Percentiles rank a stretch among this genome's conserved stretches.
Conservation (phyloP, 164 flowering plant species). For the Tetracentron sinense region DNA sequence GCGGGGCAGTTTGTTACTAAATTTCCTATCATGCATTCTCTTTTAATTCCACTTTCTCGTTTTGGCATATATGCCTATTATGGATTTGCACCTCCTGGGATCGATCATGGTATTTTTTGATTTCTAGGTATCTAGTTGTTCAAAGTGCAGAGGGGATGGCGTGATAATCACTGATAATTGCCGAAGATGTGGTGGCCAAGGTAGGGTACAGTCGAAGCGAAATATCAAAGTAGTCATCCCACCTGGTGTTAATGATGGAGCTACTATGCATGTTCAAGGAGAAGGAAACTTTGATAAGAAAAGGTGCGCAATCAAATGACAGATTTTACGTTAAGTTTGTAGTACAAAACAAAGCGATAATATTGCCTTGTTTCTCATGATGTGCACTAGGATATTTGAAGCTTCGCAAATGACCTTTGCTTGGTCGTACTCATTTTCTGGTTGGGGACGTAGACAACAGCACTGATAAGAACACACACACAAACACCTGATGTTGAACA, state of each 20-base stretch:
- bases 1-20: not conserved
- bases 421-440: not conserved
- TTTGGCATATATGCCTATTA: not conserved
- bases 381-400: not conserved
- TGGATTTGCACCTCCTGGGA: too few species aligned
- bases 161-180: constrained; percentile 68
- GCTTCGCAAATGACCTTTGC: not conserved
- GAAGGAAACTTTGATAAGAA: constrained; percentile 74
- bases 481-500: too few species aligned
- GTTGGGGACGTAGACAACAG: too few species aligned
- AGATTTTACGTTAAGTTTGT: not conserved
- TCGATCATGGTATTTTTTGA: constrained; percentile 6
- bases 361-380: not conserved
- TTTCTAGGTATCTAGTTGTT: constrained; percentile 74
- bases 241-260: constrained; percentile 75
- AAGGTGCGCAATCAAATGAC: constrained; percentile 40
- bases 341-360: too few species aligned
- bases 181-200: constrained; percentile 59
- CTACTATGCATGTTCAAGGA: constrained; percentile 71
- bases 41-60: not conserved
- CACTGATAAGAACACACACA: too few species aligned
- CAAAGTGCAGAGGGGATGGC: constrained; percentile 77
- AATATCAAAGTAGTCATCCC: constrained; percentile 63
- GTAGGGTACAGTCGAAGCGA: constrained; percentile 46
- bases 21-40: not conserved